Evolutionary conservation across 805 yeast species (phyloP), one percentile per base, ranked within the genome.

Genomic region (Millerozyma acaciae): DNA sequence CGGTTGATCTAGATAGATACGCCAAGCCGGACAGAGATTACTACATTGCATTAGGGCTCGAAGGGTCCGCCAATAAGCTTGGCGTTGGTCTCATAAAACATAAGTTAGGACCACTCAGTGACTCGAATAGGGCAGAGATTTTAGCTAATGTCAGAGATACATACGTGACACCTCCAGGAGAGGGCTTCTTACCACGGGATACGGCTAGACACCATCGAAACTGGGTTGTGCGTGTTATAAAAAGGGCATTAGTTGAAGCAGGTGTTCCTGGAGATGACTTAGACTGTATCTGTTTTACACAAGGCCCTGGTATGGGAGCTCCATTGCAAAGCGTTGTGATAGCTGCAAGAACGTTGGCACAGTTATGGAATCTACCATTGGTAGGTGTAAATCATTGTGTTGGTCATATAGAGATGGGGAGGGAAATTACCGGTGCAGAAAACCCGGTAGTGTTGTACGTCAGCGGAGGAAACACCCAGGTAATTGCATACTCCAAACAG

Each of bases 291-390:
- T 87, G 96, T 56, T 93, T 93, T 56, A 93, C 98, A 1, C 94
- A 84, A 59, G 98, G 98, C 4, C 99, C 98, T 1, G 99, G 99
- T 1, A 93, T 93, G 97, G 99, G 99, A 2, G 97, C 97, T 1
- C 99, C 99, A 0, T 63, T 93, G 33, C 95, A 93, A 48, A 78
- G 90, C 35, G 96, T 88, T 24, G 97, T 83, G 3, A 70, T 93
- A 30, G 94, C 95, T 1, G 97, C 98, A 1, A 68, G 99, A 51
- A 80, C 96, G 0, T 61, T 89, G 23, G 68, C 87, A 6, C 78
- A 82, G 45, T 53, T 90, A 44, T 87, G 95, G 94, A 55, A 74
- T 2, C 62, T 84, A 15, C 97, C 98, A 0, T 57, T 93, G 20
- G 81, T 93, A 6, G 97, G 97, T 0, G 98, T 93, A 3, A 93